phyloP scores from a whole-genome alignment of 352 stramenopile genomes.

The Pythium biforme region DNA sequence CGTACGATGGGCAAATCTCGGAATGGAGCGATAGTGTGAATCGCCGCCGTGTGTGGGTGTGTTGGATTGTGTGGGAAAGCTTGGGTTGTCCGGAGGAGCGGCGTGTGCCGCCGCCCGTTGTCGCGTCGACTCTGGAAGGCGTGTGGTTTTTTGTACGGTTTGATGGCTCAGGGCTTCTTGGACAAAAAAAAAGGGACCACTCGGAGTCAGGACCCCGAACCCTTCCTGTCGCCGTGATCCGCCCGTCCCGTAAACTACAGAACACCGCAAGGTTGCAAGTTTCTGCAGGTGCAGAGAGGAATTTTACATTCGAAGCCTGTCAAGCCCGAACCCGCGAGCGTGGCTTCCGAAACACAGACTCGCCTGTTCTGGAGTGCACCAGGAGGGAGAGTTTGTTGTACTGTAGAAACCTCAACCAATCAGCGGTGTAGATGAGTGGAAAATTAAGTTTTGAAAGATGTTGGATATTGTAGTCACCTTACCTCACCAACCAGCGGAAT shows the following conservation, averaged over 20 bases:
- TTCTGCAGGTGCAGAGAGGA: not conserved
- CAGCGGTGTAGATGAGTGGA: not conserved
- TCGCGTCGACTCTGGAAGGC: not conserved
- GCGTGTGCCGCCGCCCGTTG: not conserved
- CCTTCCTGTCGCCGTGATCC: not conserved
- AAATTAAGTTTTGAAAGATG: not conserved
- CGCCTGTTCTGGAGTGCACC: too few relatives aligned
- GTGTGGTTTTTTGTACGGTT: not conserved
- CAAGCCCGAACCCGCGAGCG: not conserved
- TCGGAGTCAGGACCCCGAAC: not conserved
- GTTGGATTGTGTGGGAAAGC: not conserved
- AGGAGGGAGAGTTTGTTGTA: too few relatives aligned
- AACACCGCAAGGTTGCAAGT: not conserved
- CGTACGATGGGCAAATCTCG: slow-evolving; percentile 2
- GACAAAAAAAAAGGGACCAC: not conserved
- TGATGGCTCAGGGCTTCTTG: not conserved
- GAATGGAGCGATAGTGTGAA: not conserved
- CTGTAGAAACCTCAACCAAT: not conserved
- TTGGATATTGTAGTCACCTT: not conserved
- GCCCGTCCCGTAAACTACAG: not conserved
- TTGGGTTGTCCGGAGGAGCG: not conserved
- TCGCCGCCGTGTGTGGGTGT: not conserved
- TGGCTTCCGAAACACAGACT: not conserved
- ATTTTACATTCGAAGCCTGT: not conserved
- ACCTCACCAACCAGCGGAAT: slow-evolving; percentile 12